phyloP scores from a whole-genome alignment of 106 monocot species.

The Allium fistulosum region DNA sequence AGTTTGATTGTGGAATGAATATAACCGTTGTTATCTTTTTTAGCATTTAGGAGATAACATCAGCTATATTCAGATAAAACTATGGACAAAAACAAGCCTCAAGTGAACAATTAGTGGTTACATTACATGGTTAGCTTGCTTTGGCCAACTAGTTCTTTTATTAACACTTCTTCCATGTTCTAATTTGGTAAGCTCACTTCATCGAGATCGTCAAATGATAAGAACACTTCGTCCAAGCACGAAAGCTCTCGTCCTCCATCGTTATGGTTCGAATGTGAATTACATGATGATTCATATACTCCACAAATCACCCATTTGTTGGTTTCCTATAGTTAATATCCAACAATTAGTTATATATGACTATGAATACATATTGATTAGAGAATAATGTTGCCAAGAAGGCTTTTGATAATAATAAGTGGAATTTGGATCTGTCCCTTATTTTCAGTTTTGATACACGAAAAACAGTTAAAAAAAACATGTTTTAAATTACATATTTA shows the following conservation, averaged over 20 bases:
- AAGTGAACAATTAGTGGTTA: neutral
- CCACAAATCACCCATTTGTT: constrained; percentile 67
- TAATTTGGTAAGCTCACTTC: constrained; percentile 64
- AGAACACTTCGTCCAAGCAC: constrained; percentile 84
- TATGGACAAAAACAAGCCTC: no score
- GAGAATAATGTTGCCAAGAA: neutral
- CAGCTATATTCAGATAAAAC: no score
- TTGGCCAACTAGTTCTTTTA: neutral
- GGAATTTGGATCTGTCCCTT: no score
- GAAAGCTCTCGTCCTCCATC: constrained; percentile 70
- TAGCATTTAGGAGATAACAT: no score
- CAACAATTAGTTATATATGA: neutral
- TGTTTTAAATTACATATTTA: no score
- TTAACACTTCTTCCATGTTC: neutral
- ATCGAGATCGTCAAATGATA: constrained; percentile 65
- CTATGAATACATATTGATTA: neutral
- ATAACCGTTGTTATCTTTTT: no score
- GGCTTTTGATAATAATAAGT: neutral
- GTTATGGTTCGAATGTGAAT: constrained; percentile 30
- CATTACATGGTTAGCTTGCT: constrained; percentile 9
- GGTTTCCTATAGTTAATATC: constrained; percentile 23
- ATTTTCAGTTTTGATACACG: no score
- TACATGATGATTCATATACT: constrained; percentile 45
- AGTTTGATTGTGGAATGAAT: no score
- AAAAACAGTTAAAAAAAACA: no score